These are phyloP conservation scores for Neopestalotiopsis sp. DNA, from an alignment of 2,329 filamentous ascomycete species.

Conservation along the genomic window DNA sequence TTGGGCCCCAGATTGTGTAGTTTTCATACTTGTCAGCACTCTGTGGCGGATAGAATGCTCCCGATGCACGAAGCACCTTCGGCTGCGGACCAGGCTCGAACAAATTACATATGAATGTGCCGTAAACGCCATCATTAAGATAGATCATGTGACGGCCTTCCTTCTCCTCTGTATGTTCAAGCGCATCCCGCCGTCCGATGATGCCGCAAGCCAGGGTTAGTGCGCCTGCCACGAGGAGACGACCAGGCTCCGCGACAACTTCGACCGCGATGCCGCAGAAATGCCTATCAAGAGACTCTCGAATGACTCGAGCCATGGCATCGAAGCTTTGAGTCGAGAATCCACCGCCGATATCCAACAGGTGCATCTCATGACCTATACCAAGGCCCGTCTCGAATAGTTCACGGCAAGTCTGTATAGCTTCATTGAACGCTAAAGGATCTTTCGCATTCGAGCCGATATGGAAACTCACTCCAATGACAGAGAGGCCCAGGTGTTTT, in stretches of 20 bases:
- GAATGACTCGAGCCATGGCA: slow-evolving; percentile 2
- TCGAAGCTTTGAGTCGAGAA: slow-evolving; percentile 6
- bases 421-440: not conserved
- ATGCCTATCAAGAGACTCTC: slow-evolving; percentile 9
- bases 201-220: slow-evolving; percentile 3
- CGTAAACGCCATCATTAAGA: slow-evolving; percentile 5
- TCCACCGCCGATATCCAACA: slow-evolving; percentile 4
- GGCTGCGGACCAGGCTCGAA: slow-evolving; percentile 5
- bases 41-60: slow-evolving; percentile 4
- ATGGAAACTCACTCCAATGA: slow-evolving; percentile 7
- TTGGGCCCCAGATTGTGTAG: slow-evolving; percentile 7
- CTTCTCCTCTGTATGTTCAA: slow-evolving; percentile 4
- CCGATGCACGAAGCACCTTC: slow-evolving; percentile 6
- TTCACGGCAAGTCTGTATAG: slow-evolving; percentile 4
- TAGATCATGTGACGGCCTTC: slow-evolving; percentile 6
- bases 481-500: not conserved
- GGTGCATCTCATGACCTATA: slow-evolving; percentile 6
- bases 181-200: slow-evolving; percentile 6
- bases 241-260: slow-evolving; percentile 6
- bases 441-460: slow-evolving; percentile 6
- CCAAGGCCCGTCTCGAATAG: not conserved
- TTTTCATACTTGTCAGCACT: not conserved
- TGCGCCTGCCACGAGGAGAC: slow-evolving; percentile 5
- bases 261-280: slow-evolving; percentile 8
- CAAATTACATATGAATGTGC: slow-evolving; percentile 1